Evolutionary conservation across 1,284 basidiomycete genomes (phyloP), one percentile per base, ranked within the genome.

Genomic region (Papiliotrema laurentii): DNA sequence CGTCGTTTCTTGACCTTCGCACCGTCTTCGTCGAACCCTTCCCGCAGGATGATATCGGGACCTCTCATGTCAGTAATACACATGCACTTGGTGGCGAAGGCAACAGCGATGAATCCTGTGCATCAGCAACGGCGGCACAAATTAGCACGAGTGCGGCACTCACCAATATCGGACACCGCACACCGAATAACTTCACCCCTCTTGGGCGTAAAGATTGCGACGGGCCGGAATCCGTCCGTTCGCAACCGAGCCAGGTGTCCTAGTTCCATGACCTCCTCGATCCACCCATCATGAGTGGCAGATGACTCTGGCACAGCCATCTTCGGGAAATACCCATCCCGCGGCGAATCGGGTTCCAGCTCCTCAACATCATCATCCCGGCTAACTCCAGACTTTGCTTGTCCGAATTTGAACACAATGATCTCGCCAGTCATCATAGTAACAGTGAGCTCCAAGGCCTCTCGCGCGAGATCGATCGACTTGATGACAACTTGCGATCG

Each of bases 61-160:
- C 80, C 83, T 22, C 86, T 78, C 77, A 89, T 78, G 63, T 90
- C 85, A 18, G 89, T 66, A 27, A 89, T 72, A 22, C 80, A 73
- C 18, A 90, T 53, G 2, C 79, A 76, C 2, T 82, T 83, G 45
- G 80, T 79, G 5, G 70, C 66, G 63, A 85, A 88, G 1, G 83
- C 81, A 2, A 83, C 77, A 0, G 87, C 85, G 33, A 88, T 72
- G 65, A 91, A 87, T 3, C 87, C 87, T 87, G 58, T 33, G 43
- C 39, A 10, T 45, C 34, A 39, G 44, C 33, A 28, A 25, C 11
- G 26, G n/a, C 30, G 28, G 13, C 14, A 18, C 36, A 36, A 13
- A 5, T 25, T 18, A 22, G 34, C 11, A 18, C 4, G 14, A 9
- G 2, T n/a, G n/a, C n/a, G n/a, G n/a, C n/a, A 62, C 80, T 61